Base-by-base conservation (phyloP, 306 rosid genomes). In the Rosa lucieae region DNA sequence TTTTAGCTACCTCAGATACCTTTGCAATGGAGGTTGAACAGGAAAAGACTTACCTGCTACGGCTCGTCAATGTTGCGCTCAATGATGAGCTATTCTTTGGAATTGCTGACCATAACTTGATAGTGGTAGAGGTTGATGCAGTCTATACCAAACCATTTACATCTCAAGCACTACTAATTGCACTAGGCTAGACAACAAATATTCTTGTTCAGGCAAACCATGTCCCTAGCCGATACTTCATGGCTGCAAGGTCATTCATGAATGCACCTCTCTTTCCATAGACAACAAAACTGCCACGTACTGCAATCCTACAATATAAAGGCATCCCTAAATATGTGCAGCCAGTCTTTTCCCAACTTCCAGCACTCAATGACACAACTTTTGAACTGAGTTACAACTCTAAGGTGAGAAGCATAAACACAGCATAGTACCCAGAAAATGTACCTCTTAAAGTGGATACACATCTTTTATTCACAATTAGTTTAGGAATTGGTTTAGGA, bases 111-210 rank as follows among this genome's bases (percentile, higher is more conserved):
- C 35, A 32, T 2, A 32, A 32, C 35, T 32, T 32, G 35, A 32
- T 2, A 32, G 35, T 32, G 35, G 35, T 32, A 32, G 35, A 1
- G 35, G 35, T 32, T 32, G 35, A 32, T 32, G 35, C 35, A 32
- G 3, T 32, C 35, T 32, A 32, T 40, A 76, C 84, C 15, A 80
- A 84, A 47, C 87, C 82, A 14, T 72, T 84, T 20, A 72, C 70
- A 62, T 67, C 82, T 3, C 68, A 77, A 17, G 79, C 84, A 23
- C 80, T 80, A 73, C 79, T 77, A 43, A 77, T 84, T 15, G 82
- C 84, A 4, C 84, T 82, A 51, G 87, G 82, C 3, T 84, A 84
- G 75, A 80, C 87, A 10, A 84, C 79, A n/a, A 84, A 84, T 46
- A 84, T 84, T 52, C 68, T 80, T 3, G 82, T 84, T 42, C 58